Evolutionary conservation across 1,284 basidiomycete species (phyloP).

Genomic region (Thecaphora thlaspeos): DNA sequence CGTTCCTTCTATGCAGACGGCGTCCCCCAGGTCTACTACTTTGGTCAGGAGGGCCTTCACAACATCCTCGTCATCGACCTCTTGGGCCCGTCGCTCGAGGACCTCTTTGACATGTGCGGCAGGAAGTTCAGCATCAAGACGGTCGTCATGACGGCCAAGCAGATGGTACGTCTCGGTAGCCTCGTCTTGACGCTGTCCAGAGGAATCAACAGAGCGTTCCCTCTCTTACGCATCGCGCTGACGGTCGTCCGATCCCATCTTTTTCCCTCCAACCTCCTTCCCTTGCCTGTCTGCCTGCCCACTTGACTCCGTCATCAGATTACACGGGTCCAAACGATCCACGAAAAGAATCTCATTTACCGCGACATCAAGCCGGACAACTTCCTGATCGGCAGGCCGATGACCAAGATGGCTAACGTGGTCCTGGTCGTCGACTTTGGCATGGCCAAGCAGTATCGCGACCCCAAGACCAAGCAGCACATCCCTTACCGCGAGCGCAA

Average conservation of each 20-base stretch:
- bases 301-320: constrained; percentile 34
- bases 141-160: constrained; percentile 91
- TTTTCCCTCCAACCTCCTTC: too few species aligned
- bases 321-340: constrained; percentile 81
- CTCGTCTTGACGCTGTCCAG: too few species aligned
- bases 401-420: constrained; percentile 78
- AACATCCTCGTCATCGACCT: constrained; percentile 96
- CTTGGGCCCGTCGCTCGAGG: constrained; percentile 86
- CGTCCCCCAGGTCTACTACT: constrained; percentile 94
- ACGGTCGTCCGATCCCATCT: too few species aligned
- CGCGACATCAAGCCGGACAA: constrained; percentile 98
- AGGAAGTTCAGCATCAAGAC: constrained; percentile 93
- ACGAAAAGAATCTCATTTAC: constrained; percentile 96
- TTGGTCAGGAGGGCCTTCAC: constrained; percentile 94
- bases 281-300: too few species aligned
- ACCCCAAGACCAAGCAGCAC: constrained; percentile 94
- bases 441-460: constrained; percentile 96
- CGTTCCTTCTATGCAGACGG: constrained; percentile 64
- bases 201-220: too few species aligned
- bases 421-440: constrained; percentile 91
- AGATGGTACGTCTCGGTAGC: constrained; percentile 71
- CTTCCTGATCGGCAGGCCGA: constrained; percentile 86
- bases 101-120: constrained; percentile 93
- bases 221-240: too few species aligned
- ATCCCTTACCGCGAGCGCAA: constrained; percentile 95